Evolutionary conservation across 768 basidiomycete species (phyloP), one percentile per base, ranked within the genome.

Genomic region (Agrocybe chaxingu): DNA sequence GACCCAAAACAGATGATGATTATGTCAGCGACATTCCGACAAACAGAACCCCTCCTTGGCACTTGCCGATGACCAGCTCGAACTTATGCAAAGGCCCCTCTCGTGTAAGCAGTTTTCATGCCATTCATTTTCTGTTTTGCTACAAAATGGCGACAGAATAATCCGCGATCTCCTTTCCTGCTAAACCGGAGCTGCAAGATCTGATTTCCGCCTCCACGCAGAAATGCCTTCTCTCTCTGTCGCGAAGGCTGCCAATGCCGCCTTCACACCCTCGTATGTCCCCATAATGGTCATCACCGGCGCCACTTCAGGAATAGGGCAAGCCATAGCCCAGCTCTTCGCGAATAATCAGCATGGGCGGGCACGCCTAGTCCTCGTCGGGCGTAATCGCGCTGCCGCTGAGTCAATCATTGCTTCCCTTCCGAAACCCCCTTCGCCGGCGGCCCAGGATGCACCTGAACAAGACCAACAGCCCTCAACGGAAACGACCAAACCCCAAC

Each of bases 351-450:
- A 72, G 7, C 61, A 70, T n/a, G 74, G 75, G 37, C 68, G 70
- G 51, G 63, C 69, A 10, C 73, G 74, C 52, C 70, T 76, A 57
- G 61, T 77, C 45, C 53, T 77, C 41, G 58, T 71, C 38, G 75
- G 71, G 1, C 70, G 73, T 43, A 75, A 73, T 54, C 56, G 63
- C 31, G 55, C 57, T 8, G 69, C 74, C 2, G 75, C 72, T 1
- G 64, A 72, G 16, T 33, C 47, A n/a, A 59, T 70, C 51, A 67
- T 76, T 50, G 64, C 65, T 0, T 54, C 58, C 9, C 53, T 73
- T 13, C 56, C 50, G 11, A 63, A 69, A 53, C 66, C 76, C 55
- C 59, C 63, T 1, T 68, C 67, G n/a, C 60, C 63, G 11, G 54
- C 63, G 11, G 52, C 52, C 24, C 3, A 24, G 24, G 24, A 24